Conservation (phyloP, 83 land plant species). For the Picea engelmannii region DNA sequence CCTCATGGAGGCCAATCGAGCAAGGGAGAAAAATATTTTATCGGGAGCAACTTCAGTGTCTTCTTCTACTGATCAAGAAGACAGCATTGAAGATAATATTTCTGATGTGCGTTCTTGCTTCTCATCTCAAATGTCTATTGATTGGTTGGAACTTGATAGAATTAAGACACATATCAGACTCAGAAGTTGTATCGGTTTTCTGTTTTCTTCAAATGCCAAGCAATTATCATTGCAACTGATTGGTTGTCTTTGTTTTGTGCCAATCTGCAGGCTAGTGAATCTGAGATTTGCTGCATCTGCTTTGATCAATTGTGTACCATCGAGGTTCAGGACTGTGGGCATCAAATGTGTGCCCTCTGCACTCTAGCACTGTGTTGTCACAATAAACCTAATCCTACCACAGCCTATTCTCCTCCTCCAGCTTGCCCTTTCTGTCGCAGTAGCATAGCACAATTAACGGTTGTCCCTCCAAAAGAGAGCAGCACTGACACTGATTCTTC, state of each 20-base stretch:
- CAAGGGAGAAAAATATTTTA: conserved; percentile 69
- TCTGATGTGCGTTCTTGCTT: conserved; percentile 14
- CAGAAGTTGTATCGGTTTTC: neutral
- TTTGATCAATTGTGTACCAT: conserved; percentile 68
- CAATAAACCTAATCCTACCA: conserved; percentile 77
- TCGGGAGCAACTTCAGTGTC: conserved; percentile 33
- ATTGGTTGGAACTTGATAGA: conserved; percentile 1
- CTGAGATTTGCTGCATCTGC: conserved; percentile 68
- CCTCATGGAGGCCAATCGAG: conserved; percentile 67
- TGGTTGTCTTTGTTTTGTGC: neutral
- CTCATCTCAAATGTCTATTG: conserved; percentile 6
- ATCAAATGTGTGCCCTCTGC: conserved; percentile 91
- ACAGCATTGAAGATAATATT: conserved; percentile 23
- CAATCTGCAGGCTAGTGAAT: conserved; percentile 50
- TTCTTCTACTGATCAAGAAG: conserved; percentile 37
- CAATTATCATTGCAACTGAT: neutral
- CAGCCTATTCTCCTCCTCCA: conserved; percentile 42
- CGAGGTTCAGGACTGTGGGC: conserved; percentile 81
- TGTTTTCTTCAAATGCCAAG: neutral
- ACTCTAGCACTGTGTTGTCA: conserved; percentile 86
- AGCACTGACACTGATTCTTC: conserved; percentile 23
- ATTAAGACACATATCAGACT: neutral
- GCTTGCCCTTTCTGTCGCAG: no score
- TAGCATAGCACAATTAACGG: conserved; percentile 54
- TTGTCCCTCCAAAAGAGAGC: conserved; percentile 45